A percentile compares a stretch with the other conserved stretches of the same genome.
phyloP scores from a whole-genome alignment of 176 grass and related monocot genomes.

The Bothriochloa decipiens region DNA sequence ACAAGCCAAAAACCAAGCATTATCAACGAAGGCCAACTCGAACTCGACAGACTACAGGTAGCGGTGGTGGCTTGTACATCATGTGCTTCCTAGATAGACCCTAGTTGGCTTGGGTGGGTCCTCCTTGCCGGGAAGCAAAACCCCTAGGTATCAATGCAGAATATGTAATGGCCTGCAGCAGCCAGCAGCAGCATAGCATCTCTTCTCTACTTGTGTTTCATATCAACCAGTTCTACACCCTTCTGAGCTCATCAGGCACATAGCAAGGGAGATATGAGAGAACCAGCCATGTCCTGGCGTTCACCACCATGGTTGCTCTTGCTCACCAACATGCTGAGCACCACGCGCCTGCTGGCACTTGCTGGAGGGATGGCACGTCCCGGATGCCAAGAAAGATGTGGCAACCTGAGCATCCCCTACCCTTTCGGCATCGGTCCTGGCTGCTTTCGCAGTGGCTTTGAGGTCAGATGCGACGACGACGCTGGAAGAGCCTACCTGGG shows the following conservation, averaged over 20 bases:
- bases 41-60: background rate
- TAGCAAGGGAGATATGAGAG: background rate
- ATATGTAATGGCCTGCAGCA: background rate
- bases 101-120: background rate
- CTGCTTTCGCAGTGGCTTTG: constrained; percentile 34
- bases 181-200: background rate
- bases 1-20: background rate
- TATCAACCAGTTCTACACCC: background rate
- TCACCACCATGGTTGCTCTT: too few relatives aligned
- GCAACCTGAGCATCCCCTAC: constrained; percentile 35
- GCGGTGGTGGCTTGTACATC: background rate
- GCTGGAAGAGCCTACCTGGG: too few relatives aligned
- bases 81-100: background rate
- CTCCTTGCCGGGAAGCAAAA: background rate
- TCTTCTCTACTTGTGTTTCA: background rate
- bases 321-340: background rate
- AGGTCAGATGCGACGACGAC: background rate
- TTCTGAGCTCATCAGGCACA: background rate
- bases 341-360: background rate
- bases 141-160: background rate
- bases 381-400: constrained; percentile 43
- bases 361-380: constrained; percentile 16
- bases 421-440: constrained; percentile 45
- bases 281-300: too few relatives aligned
- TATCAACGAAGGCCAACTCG: background rate